Base-by-base conservation (phyloP, 176 grass and related monocot species). In the Elymus sibiricus region DNA sequence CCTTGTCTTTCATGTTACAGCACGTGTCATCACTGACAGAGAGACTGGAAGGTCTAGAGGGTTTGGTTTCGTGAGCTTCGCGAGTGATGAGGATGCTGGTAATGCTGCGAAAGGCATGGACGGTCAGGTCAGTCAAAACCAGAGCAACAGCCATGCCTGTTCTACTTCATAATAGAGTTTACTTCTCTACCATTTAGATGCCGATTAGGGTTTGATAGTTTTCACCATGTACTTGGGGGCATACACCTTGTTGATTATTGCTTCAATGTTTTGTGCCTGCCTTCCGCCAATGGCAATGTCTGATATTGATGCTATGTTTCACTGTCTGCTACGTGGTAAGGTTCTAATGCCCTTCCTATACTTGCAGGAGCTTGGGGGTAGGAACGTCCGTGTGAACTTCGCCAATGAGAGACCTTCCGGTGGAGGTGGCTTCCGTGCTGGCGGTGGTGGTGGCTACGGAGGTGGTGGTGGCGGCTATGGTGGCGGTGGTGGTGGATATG, bases 1-100 rank as follows among this genome's bases (percentile, higher is more conserved):
- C 31, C 16, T 37, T 11, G 3, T 21, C 55, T 59, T 77, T 83
- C 25, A 34, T 85, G 22, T 77, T 89, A 58, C 92, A 97, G 94
- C 92, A 1, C 83, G 87, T 25, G 87, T 97, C 11, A 94, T 97
- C 49, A 86, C 49, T 7, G 90, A 94, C 17, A 88, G 94, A 80
- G 97, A 94, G 0, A 67, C 83, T 49, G 97, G 97, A 79, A 94
- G 22, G 85, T 99, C 97, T 2, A 99, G 90, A 77, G 97, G 97
- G 49, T 97, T 99, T 88, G 97, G 97, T 38, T 99, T 99, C 73
- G 87, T 94, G 10, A 88, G 25, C 56, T 92, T 94, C 19, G 21
- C 26, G 8, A 65, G 2, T 55, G 84, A 70, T 53, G 90, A 85
- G 11, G 64, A 49, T 15, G 94, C 97, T 12, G 77, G 85, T 8